A percentile compares a stretch with the other conserved stretches of the same genome.
Conservation (phyloP, 768 basidiomycete genomes). For the Asterophora parasitica region DNA sequence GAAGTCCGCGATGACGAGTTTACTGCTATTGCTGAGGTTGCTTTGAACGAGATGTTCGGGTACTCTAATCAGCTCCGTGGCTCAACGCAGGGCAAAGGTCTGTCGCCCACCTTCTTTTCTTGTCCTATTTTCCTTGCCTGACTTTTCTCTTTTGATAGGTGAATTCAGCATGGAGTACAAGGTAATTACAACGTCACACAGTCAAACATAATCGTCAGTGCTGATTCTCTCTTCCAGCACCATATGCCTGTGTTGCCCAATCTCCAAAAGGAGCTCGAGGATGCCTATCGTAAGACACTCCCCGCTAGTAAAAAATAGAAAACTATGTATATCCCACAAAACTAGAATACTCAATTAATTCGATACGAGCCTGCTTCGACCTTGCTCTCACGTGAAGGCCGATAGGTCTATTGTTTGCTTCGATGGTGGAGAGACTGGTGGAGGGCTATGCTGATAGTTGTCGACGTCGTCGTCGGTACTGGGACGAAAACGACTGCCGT, state of each 20-base stretch:
- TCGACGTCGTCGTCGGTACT: no score
- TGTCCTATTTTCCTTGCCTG: not conserved
- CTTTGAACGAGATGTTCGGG: constrained; percentile 97
- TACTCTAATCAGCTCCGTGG: constrained; percentile 93
- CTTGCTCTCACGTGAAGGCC: no score
- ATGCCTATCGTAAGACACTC: constrained; percentile 77
- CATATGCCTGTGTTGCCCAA: constrained; percentile 83
- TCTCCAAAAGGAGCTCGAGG: constrained; percentile 85
- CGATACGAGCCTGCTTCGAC: not conserved
- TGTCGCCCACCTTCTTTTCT: not conserved
- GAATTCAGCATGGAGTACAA: constrained; percentile 81
- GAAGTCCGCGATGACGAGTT: constrained; percentile 98
- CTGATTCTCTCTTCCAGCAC: constrained; percentile 34
- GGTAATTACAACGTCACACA: constrained; percentile 32
- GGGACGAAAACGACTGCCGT: no score
- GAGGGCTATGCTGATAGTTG: no score
- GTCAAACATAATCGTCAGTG: constrained; percentile 1
- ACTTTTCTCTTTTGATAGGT: constrained; percentile 30
- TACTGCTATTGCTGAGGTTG: constrained; percentile 84
- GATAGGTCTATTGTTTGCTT: not conserved
- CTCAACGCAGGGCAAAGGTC: constrained; percentile 91
- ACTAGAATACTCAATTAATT: constrained; percentile 1
- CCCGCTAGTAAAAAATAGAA: constrained; percentile 65
- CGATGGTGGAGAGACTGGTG: no score
- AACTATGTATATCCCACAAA: constrained; percentile 9